These are phyloP conservation scores for Picea glauca DNA, from an alignment of 75 land plant species.

Conservation along the genomic window DNA sequence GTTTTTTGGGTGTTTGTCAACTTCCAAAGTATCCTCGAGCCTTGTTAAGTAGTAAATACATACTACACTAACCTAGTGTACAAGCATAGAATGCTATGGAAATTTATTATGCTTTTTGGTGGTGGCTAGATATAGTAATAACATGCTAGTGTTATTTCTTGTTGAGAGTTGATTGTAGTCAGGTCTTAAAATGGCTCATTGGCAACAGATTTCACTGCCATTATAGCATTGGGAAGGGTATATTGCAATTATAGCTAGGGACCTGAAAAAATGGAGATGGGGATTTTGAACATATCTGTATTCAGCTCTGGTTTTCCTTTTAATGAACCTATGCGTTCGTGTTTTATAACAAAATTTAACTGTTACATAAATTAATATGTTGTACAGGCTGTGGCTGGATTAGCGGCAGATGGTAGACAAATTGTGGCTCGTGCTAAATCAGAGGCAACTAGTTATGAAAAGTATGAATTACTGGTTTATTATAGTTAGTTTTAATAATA, in stretches of 20 bases:
- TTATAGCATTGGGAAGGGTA: background rate
- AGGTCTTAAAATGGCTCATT: no score
- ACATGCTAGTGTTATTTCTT: no score
- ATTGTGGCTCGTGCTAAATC: conserved; percentile 89
- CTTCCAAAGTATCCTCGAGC: no score
- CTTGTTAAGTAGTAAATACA: no score
- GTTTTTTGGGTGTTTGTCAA: no score
- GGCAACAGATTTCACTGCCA: background rate
- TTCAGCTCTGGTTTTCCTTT: background rate
- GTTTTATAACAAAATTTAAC: background rate
- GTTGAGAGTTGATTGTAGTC: no score
- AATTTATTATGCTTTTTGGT: no score
- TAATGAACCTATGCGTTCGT: background rate
- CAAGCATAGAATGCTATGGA: no score
- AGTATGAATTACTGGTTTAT: conserved; percentile 14
- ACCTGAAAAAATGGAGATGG: background rate
- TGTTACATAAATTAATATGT: background rate
- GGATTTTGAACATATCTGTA: background rate
- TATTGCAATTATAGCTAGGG: background rate
- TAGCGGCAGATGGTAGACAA: conserved; percentile 98
- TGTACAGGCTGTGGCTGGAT: conserved; percentile 90
- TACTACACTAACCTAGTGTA: no score
- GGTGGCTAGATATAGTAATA: no score
- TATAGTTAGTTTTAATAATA: background rate
- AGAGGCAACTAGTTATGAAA: conserved; percentile 78